Evolutionary conservation across 306 rosid genomes (phyloP).

Genomic region (Trifolium repens): DNA sequence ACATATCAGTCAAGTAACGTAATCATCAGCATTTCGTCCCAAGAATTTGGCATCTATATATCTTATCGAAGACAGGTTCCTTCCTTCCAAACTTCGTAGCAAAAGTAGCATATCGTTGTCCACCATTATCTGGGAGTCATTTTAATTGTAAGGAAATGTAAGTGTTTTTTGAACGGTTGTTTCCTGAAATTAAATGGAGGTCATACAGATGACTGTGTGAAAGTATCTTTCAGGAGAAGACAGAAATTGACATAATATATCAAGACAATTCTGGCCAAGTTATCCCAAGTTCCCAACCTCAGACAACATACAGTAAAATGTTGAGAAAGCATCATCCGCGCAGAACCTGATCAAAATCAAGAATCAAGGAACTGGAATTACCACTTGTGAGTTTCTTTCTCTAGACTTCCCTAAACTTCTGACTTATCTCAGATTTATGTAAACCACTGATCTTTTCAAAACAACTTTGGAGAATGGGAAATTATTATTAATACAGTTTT

Average conservation of each 20-base stretch:
- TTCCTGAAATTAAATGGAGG: constrained; percentile 58
- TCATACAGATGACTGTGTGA: constrained; percentile 59
- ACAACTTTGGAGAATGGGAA: neutral
- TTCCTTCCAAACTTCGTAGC: constrained; percentile 51
- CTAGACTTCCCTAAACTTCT: neutral
- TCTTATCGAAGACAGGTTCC: constrained; percentile 47
- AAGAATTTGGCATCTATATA: constrained; percentile 49
- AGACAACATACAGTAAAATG: constrained; percentile 46
- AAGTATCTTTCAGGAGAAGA: constrained; percentile 59
- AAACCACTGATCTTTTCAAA: neutral
- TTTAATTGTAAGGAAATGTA: constrained; percentile 44
- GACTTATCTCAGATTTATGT: neutral
- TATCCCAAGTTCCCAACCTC: constrained; percentile 53
- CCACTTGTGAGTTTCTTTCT: constrained; percentile 14
- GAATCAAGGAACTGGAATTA: constrained; percentile 22
- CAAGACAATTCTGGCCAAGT: constrained; percentile 52
- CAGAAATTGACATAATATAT: constrained; percentile 56
- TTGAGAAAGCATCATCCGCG: constrained; percentile 57
- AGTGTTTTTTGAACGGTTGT: constrained; percentile 54
- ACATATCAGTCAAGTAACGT: constrained; percentile 47
- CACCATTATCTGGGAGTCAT: constrained; percentile 48
- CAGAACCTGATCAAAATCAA: constrained; percentile 54
- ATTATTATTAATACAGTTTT: neutral
- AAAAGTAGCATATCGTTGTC: constrained; percentile 53
- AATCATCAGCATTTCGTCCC: constrained; percentile 45